Evolutionary conservation across 805 yeast genomes (phyloP).

Genomic region (Sugiyamaella smithiae): DNA sequence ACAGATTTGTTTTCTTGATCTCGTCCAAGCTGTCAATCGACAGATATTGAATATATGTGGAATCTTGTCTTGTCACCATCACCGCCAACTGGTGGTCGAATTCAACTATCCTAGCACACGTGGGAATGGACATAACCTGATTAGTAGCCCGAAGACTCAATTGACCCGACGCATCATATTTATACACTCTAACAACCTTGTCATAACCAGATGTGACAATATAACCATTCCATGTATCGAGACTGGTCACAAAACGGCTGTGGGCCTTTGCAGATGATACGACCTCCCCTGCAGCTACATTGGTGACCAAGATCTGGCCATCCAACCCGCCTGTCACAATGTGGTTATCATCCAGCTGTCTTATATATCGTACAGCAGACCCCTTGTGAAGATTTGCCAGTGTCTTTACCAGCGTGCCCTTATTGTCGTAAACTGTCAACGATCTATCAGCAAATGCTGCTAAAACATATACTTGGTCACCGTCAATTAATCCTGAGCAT

Average conservation of each 20-base stretch:
- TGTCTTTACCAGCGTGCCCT: constrained; percentile 10
- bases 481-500: not conserved
- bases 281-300: constrained; percentile 21
- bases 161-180: constrained; percentile 1
- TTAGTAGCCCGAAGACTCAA: not conserved
- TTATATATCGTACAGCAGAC: constrained; percentile 15
- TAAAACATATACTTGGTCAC: not conserved
- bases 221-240: constrained; percentile 38
- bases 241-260: constrained; percentile 37
- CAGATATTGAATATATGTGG: constrained; percentile 54
- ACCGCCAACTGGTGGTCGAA: constrained; percentile 36
- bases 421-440: constrained; percentile 5
- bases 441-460: constrained; percentile 17
- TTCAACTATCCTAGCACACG: constrained; percentile 13
- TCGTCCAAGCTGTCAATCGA: constrained; percentile 32
- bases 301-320: constrained; percentile 40
- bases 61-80: constrained; percentile 58
- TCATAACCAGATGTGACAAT: constrained; percentile 39
- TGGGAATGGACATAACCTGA: constrained; percentile 12
- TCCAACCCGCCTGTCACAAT: constrained; percentile 52
- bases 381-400: constrained; percentile 14
- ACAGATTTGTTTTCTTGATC: constrained; percentile 52
- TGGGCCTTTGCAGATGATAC: constrained; percentile 34
- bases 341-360: constrained; percentile 25
- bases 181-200: constrained; percentile 21